These are phyloP conservation scores for Cytospora chrysosperma DNA, from an alignment of 2,329 filamentous ascomycete species.

Conservation along the genomic window DNA sequence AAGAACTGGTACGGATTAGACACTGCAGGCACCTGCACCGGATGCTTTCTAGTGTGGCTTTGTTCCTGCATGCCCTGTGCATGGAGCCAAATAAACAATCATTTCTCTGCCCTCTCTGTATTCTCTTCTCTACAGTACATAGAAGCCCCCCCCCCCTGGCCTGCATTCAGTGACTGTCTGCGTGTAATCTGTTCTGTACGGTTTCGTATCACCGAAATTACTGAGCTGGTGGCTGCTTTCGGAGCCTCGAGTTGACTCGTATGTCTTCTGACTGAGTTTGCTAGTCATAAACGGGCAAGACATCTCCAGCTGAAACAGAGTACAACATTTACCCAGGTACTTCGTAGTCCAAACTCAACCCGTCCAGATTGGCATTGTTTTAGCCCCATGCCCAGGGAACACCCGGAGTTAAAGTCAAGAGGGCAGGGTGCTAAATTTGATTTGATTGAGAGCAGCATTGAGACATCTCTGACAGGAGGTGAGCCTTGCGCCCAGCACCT, in stretches of 20 bases:
- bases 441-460: slow-evolving; percentile 17
- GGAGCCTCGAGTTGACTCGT: neutral
- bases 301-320: neutral
- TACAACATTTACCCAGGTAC: no score
- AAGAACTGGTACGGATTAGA: neutral
- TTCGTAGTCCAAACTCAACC: neutral
- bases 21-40: neutral
- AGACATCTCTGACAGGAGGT: slow-evolving; percentile 5
- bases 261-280: no score
- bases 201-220: neutral
- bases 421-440: neutral
- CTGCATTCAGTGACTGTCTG: neutral
- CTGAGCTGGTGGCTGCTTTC: neutral
- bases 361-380: no score
- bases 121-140: no score
- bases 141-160: neutral
- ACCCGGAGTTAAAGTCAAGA: neutral
- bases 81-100: neutral
- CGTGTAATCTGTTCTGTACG: no score
- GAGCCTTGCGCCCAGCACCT: no score
- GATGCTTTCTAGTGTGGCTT: neutral
- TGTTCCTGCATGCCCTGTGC: neutral
- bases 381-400: neutral
- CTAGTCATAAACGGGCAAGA: neutral
- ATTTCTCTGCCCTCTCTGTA: neutral